Evolutionary conservation across 495 filamentous ascomycete genomes (phyloP), one percentile per base, ranked within the genome.

Genomic region (Haplographium delicatum): DNA sequence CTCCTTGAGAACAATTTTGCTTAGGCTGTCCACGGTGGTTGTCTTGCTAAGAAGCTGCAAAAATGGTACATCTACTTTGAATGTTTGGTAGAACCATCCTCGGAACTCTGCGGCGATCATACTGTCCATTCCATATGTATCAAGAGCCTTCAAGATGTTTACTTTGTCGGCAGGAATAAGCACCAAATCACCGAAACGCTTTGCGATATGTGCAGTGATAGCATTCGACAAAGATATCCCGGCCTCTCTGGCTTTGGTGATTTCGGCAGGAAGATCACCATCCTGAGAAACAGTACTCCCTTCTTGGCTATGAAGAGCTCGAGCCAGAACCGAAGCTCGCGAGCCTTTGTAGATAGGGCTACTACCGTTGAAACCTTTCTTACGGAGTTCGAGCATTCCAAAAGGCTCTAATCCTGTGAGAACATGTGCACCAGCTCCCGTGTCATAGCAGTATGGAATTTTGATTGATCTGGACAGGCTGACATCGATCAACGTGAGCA

Each of bases 51-150:
- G n/a, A n/a, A n/a, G n/a, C n/a, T n/a, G n/a, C n/a, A 31, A 31
- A 31, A 31, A 31, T 31, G 67, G 54, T 18, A 73, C 50, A 59
- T 74, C 69, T 0, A 67, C 57, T 27, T 60, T 47, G 34, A 71
- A 65, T 1, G 50, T 50, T 8, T 34, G 31, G 37, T 53, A 68
- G 3, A 73, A 53, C 58, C 61, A 70, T 0, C 59, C 56, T 3
- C 70, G 59, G 38, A 73, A 68, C 41, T 76, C 72, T 6, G 62
- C 56, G 0, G 64, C 69, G 34, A 75, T 50, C 70, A 74, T 71
- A 35, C 62, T 68, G 30, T 76, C 71, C 20, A 75, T 44, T 5
- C 70, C 69, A 46, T 62, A 72, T 4, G 45, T 41, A 0, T 45
- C 16, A 23, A 73, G 31, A 5, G 65, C 33, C 23, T 60, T 63